These are phyloP conservation scores for Umbelopsis vinacea DNA, from an alignment of 192 early-diverging fungal genomes.

Conservation along the genomic window DNA sequence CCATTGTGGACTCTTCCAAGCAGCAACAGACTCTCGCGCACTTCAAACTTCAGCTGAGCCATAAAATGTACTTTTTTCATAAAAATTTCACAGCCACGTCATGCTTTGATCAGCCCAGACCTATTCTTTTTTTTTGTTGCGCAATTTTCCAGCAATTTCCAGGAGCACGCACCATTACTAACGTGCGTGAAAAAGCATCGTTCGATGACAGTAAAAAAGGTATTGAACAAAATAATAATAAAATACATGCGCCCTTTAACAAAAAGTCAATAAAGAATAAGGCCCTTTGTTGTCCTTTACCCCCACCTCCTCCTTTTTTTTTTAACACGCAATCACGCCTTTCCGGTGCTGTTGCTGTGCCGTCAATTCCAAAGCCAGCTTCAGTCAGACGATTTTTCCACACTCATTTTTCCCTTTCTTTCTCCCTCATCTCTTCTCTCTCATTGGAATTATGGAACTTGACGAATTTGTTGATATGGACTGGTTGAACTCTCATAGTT, in stretches of 20 bases:
- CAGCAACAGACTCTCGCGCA: not conserved
- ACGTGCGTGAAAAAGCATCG: not conserved
- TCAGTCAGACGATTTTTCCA: constrained; percentile 13
- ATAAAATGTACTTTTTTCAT: not conserved
- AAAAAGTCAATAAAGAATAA: no score
- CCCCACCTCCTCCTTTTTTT: not conserved
- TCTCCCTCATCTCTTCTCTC: not conserved
- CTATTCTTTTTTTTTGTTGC: not conserved
- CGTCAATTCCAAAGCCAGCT: constrained; percentile 16
- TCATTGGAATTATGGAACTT: constrained; percentile 30
- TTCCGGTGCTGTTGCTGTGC: not conserved
- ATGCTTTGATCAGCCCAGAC: not conserved
- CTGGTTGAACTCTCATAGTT: constrained; percentile 37
- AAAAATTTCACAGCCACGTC: not conserved
- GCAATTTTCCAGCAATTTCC: not conserved
- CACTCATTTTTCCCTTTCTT: constrained; percentile 1
- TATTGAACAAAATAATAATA: not conserved
- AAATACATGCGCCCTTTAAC: no score
- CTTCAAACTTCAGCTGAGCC: no score
- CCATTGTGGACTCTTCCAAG: constrained; percentile 36
- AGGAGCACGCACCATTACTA: not conserved
- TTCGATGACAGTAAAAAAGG: not conserved
- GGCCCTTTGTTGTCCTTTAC: no score
- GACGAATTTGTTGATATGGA: constrained; percentile 48
- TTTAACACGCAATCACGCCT: constrained; percentile 6